Percentiles rank a stretch among this genome's conserved stretches.
Evolutionary conservation across 2,329 filamentous ascomycete species (phyloP).

Genomic region (Grosmannia serpens): DNA sequence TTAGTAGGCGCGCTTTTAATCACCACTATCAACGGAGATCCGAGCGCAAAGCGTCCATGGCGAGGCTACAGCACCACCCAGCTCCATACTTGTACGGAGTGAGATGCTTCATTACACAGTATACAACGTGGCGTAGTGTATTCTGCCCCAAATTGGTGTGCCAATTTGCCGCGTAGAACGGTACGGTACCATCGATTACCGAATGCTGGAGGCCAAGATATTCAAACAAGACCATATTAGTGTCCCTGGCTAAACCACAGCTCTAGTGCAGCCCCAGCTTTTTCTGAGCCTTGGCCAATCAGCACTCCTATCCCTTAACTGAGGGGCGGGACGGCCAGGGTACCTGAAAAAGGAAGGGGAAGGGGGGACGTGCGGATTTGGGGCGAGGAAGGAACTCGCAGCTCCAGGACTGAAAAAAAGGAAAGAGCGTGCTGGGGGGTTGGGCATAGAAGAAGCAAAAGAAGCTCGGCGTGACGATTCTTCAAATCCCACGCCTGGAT

Average conservation of each 20-base stretch:
- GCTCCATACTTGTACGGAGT: too few relatives aligned
- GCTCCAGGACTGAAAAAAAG: neutral
- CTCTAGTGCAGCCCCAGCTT: neutral
- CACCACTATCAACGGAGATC: too few relatives aligned
- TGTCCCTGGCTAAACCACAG: neutral
- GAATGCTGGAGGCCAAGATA: neutral
- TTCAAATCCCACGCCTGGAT: too few relatives aligned
- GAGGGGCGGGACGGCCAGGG: constrained; percentile 8
- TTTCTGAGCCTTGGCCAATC: constrained; percentile 6
- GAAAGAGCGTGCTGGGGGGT: neutral
- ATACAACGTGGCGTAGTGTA: neutral
- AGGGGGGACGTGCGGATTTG: neutral
- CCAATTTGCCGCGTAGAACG: neutral
- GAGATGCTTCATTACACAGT: too few relatives aligned
- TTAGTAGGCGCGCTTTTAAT: neutral
- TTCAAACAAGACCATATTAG: neutral
- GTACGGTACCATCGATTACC: neutral
- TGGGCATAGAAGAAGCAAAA: too few relatives aligned
- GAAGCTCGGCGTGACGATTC: too few relatives aligned
- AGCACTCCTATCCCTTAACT: constrained; percentile 11
- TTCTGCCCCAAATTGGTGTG: neutral
- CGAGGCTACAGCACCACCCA: neutral
- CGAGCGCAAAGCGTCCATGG: neutral
- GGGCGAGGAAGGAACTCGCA: neutral
- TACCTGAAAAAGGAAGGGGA: constrained; percentile 2